phyloP scores from a whole-genome alignment of 768 basidiomycete genomes.

The Boletus rufocinnamomeus region DNA sequence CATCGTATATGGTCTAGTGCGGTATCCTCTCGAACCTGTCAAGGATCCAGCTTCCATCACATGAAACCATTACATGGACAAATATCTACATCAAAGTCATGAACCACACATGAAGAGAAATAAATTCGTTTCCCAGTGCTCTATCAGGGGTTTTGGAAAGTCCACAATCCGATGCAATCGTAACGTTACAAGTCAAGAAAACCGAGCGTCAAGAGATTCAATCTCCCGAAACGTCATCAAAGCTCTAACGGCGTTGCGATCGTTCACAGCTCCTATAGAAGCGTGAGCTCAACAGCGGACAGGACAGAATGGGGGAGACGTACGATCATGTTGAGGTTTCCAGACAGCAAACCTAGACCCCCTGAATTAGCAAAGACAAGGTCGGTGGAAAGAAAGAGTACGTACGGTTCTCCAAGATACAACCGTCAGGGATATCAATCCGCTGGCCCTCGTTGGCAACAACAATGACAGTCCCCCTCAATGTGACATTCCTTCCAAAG shows the following conservation, averaged over 20 bases:
- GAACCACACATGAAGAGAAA: not conserved
- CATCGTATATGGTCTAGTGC: not conserved
- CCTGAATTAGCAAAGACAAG: conserved; percentile 16
- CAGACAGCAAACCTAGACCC: conserved; percentile 60
- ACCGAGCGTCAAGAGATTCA: conserved; percentile 9
- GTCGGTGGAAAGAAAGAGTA: not conserved
- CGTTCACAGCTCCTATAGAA: conserved; percentile 34
- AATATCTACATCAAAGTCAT: conserved; percentile 2
- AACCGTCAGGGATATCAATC: conserved; percentile 76
- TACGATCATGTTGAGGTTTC: conserved; percentile 75
- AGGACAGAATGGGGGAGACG: conserved; percentile 23
- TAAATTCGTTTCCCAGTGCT: conserved; percentile 12
- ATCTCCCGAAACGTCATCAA: conserved; percentile 4
- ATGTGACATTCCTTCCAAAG: conserved; percentile 64
- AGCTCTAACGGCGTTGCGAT: not conserved
- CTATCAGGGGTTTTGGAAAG: conserved; percentile 15
- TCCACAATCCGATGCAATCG: conserved; percentile 24
- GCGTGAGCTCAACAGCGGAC: not conserved
- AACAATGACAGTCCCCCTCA: conserved; percentile 69
- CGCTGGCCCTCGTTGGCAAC: conserved; percentile 77
- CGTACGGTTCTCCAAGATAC: conserved; percentile 67
- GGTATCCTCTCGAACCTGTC: not conserved
- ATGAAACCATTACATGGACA: not conserved
- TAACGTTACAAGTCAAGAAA: not conserved
- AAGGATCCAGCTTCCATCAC: not conserved